Evolutionary conservation across 352 stramenopile species (phyloP).

Genomic region (Blastocystis sp.): DNA sequence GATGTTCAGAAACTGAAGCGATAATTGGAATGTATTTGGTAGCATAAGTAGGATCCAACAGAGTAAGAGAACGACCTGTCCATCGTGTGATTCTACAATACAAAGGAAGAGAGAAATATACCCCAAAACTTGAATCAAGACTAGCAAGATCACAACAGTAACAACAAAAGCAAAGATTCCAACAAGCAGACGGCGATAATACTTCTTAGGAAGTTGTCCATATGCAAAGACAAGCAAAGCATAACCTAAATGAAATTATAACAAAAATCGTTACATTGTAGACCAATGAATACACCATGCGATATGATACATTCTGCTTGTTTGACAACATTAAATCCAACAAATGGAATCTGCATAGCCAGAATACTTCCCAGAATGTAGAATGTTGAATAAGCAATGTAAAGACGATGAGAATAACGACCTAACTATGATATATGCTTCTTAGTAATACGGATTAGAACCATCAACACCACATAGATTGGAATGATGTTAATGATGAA

Average conservation of each 20-base stretch:
- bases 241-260: conserved; percentile 12
- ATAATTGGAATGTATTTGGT: conserved; percentile 88
- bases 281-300: conserved; percentile 76
- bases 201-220: conserved; percentile 67
- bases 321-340: conserved; percentile 82
- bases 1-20: conserved; percentile 82
- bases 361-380: conserved; percentile 87
- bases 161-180: conserved; percentile 65
- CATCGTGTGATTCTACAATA: conserved; percentile 66
- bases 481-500: conserved; percentile 98
- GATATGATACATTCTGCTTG: conserved; percentile 75
- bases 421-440: conserved; percentile 65
- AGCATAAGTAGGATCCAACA: conserved; percentile 81
- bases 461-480: conserved; percentile 84
- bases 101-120: conserved; percentile 5
- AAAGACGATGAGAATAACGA: conserved; percentile 83
- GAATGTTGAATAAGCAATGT: conserved; percentile 91
- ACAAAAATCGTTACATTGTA: conserved; percentile 26
- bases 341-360: conserved; percentile 92
- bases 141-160: conserved; percentile 64
- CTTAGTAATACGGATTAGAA: conserved; percentile 71
- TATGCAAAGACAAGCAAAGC: conserved; percentile 56
- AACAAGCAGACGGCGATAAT: conserved; percentile 62
- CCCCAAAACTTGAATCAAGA: conserved; percentile 66
- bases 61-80: conserved; percentile 79